Percentiles rank a stretch among this genome's conserved stretches.
phyloP scores from a whole-genome alignment of 2,329 filamentous ascomycete genomes.

The Fusarium caatingaense region DNA sequence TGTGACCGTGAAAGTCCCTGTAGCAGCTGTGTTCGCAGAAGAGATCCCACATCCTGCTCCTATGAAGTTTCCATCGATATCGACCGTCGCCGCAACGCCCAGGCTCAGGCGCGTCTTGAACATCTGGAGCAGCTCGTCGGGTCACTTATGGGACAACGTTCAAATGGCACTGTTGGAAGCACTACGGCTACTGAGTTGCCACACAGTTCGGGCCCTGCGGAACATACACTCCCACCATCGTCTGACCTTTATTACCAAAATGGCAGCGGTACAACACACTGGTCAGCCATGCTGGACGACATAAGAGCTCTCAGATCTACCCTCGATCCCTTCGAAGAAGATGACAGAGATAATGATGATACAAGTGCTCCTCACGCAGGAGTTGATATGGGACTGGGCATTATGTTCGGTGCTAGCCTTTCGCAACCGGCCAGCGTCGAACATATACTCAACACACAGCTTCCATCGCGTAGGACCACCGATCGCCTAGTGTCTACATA shows the following conservation, averaged over 20 bases:
- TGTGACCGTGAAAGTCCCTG: conserved; percentile 3
- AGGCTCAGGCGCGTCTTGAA: not conserved
- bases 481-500: not conserved
- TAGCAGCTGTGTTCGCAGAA: not conserved
- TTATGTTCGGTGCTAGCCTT: not conserved
- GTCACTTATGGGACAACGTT: not conserved
- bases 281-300: not conserved
- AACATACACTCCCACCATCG: not conserved
- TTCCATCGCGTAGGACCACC: not conserved
- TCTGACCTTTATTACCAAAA: not conserved
- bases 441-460: not conserved
- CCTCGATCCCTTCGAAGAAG: not conserved
- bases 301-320: not conserved
- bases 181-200: not conserved
- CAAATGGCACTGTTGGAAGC: not conserved
- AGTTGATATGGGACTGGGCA: not conserved
- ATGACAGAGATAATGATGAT: not conserved
- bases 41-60: not conserved
- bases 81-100: not conserved
- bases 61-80: not conserved
- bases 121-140: not conserved
- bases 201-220: not conserved
- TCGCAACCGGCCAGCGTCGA: not conserved
- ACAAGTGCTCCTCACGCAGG: not conserved
- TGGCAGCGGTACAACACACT: not conserved